Conservation (phyloP, 2,329 filamentous ascomycete genomes). For the Pseudogymnoascus sp. region DNA sequence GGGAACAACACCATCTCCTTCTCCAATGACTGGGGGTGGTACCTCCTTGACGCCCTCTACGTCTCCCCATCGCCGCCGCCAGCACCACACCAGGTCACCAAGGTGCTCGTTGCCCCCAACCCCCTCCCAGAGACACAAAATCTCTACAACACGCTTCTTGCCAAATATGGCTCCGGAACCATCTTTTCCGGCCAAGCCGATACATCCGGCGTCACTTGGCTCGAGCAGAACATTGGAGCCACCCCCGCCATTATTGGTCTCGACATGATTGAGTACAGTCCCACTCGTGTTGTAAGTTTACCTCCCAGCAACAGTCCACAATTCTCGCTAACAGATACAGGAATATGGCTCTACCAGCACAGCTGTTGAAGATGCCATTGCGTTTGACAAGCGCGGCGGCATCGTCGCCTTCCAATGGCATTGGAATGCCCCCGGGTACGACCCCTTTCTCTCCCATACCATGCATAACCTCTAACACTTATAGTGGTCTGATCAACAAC, state of each 20-base stretch:
- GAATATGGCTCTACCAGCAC: constrained; percentile 30
- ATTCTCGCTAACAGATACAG: not conserved
- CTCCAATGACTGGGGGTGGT: constrained; percentile 41
- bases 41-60: constrained; percentile 37
- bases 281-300: constrained; percentile 33
- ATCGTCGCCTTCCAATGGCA: constrained; percentile 42
- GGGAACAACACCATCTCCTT: constrained; percentile 38
- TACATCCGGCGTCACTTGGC: constrained; percentile 34
- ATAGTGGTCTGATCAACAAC: constrained; percentile 37
- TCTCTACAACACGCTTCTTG: constrained; percentile 13
- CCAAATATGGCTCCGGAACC: constrained; percentile 13
- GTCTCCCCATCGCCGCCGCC: constrained; percentile 30
- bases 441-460: not conserved
- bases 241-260: constrained; percentile 38
- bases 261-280: constrained; percentile 42
- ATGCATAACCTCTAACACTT: constrained; percentile 14
- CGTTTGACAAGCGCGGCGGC: constrained; percentile 34
- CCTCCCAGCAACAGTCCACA: constrained; percentile 5
- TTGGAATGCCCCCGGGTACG: constrained; percentile 35
- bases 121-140: constrained; percentile 13
- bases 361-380: constrained; percentile 39
- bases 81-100: constrained; percentile 33
- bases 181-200: constrained; percentile 40
- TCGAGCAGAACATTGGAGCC: constrained; percentile 36
- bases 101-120: constrained; percentile 31